phyloP scores from a whole-genome alignment of 345 rosid species.

The Alliaria petiolata region DNA sequence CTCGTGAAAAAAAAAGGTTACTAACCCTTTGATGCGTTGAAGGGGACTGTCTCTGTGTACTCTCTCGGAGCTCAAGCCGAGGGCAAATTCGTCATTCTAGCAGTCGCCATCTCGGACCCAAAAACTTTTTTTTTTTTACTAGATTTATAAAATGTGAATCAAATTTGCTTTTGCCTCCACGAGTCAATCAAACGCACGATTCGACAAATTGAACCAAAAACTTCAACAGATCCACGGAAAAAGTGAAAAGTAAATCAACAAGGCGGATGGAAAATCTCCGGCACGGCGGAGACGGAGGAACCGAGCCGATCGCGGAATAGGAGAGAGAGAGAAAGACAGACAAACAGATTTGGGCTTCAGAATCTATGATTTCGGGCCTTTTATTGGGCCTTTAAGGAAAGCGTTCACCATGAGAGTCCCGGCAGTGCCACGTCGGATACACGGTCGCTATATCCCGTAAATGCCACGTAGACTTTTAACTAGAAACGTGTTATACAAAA shows the following conservation, averaged over 20 bases:
- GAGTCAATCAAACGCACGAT: too few relatives aligned
- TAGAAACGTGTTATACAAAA: slow-evolving; percentile 3
- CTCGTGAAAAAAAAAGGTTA: not conserved
- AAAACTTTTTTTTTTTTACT: too few relatives aligned
- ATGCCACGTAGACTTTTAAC: not conserved
- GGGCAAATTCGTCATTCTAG: not conserved
- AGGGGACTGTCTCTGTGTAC: slow-evolving; percentile 9
- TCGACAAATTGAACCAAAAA: too few relatives aligned
- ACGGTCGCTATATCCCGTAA: not conserved
- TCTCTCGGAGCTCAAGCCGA: not conserved
- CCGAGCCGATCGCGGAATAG: not conserved
- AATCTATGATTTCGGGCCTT: not conserved
- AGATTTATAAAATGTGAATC: too few relatives aligned
- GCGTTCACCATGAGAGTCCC: not conserved
- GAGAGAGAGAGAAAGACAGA: not conserved
- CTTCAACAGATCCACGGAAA: too few relatives aligned
- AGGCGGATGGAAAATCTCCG: not conserved
- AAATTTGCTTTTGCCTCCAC: too few relatives aligned
- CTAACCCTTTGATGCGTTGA: slow-evolving; percentile 19
- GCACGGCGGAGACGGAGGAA: not conserved
- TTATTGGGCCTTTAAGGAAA: not conserved
- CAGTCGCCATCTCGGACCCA: not conserved
- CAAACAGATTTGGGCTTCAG: not conserved
- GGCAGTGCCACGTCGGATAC: not conserved
- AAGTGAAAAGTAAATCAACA: not conserved